Evolutionary conservation across 257 asterid species (phyloP).

Genomic region (Solanum paucissectum): DNA sequence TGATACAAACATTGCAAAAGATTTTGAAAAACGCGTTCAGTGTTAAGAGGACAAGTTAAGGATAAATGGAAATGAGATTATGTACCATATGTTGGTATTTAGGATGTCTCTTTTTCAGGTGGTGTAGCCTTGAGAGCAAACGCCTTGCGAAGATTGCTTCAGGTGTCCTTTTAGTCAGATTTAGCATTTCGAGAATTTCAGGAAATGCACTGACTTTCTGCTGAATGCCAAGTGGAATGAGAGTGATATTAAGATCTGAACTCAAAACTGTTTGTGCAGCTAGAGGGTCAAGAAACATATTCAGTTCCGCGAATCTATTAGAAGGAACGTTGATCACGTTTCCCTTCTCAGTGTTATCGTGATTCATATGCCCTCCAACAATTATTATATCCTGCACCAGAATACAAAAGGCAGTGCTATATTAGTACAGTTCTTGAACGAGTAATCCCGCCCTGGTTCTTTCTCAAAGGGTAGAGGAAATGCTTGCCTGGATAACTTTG

Average conservation of each 20-base stretch:
- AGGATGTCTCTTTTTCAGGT: constrained; percentile 26
- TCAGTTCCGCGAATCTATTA: constrained; percentile 56
- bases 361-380: constrained; percentile 64
- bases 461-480: neutral
- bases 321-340: constrained; percentile 52
- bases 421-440: neutral
- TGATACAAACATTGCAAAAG: neutral
- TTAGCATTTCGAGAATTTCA: constrained; percentile 15
- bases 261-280: constrained; percentile 55
- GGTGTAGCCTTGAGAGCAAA: constrained; percentile 43
- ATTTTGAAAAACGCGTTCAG: neutral
- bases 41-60: neutral
- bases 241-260: constrained; percentile 43
- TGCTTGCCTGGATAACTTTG: constrained; percentile 47
- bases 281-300: constrained; percentile 76
- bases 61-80: neutral
- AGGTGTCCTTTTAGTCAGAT: constrained; percentile 40
- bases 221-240: constrained; percentile 59
- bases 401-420: neutral
- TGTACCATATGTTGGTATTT: constrained; percentile 66
- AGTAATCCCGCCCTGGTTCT: neutral
- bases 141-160: constrained; percentile 38
- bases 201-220: constrained; percentile 30
- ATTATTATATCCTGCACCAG: constrained; percentile 47
- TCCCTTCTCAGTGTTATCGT: constrained; percentile 29